A percentile compares a stretch with the other conserved stretches of the same genome.
phyloP scores from a whole-genome alignment of 371 early-diverging fungal genomes.

The Mortierella sp. region DNA sequence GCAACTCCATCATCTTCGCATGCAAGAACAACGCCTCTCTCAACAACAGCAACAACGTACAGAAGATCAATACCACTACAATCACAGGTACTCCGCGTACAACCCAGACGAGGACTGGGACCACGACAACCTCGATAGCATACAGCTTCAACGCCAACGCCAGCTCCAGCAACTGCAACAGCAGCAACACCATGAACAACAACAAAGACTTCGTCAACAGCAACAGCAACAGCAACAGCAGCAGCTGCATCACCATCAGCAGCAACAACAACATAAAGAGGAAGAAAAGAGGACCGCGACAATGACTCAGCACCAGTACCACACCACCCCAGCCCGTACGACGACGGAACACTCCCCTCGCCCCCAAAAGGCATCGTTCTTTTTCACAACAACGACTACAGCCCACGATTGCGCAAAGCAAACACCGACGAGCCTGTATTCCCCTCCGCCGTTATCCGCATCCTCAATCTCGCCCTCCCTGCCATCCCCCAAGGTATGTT shows the following conservation, averaged over 20 bases:
- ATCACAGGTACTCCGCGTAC: neutral
- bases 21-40: neutral
- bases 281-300: neutral
- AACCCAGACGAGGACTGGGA: conserved; percentile 1
- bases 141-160: neutral
- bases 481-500: conserved; percentile 3
- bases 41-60: neutral
- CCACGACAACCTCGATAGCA: neutral
- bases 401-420: conserved; percentile 1
- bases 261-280: neutral
- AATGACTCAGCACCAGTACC: conserved; percentile 5
- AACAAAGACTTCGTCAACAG: neutral
- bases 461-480: neutral
- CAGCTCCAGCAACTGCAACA: neutral
- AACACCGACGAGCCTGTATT: neutral
- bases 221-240: neutral
- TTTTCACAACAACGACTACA: neutral
- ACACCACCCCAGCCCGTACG: neutral
- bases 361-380: neutral
- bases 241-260: neutral
- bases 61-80: neutral
- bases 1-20: neutral
- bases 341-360: neutral
- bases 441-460: conserved; percentile 8
- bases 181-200: neutral